Evolutionary conservation across 2,329 filamentous ascomycete genomes (phyloP).

Genomic region (Chaetoscypha palmicola): DNA sequence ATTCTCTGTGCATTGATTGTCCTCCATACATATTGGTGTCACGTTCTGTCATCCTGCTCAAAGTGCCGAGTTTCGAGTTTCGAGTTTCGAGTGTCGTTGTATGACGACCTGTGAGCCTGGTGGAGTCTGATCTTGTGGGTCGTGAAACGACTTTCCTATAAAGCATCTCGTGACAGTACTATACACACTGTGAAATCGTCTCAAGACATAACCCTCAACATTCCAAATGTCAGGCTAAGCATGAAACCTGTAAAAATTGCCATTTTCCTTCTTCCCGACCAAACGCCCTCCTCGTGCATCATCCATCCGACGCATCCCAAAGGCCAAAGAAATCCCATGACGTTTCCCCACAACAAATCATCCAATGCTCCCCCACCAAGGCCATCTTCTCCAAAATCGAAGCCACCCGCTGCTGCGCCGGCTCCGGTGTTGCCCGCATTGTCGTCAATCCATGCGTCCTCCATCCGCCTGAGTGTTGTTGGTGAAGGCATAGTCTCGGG

Average conservation of each 20-base stretch:
- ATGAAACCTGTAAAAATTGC: conserved; percentile 81
- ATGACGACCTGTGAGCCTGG: too few relatives aligned
- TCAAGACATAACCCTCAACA: conserved; percentile 41
- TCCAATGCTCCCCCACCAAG: conserved; percentile 52
- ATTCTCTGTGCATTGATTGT: too few relatives aligned
- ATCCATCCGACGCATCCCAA: conserved; percentile 81
- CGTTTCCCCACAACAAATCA: conserved; percentile 78
- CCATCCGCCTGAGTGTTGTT: conserved; percentile 65
- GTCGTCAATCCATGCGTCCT: conserved; percentile 86
- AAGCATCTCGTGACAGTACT: too few relatives aligned
- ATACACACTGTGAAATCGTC: neutral
- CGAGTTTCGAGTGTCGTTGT: too few relatives aligned
- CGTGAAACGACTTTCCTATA: too few relatives aligned
- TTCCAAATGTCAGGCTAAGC: conserved; percentile 70
- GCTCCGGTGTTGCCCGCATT: conserved; percentile 37
- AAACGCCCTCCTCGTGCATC: conserved; percentile 78
- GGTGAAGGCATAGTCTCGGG: conserved; percentile 84
- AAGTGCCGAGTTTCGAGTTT: too few relatives aligned
- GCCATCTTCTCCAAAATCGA: conserved; percentile 33
- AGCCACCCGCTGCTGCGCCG: conserved; percentile 33
- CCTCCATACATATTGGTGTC: too few relatives aligned
- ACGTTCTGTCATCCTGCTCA: too few relatives aligned
- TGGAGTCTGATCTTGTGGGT: too few relatives aligned
- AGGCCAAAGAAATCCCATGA: conserved; percentile 94
- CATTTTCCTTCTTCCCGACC: conserved; percentile 75